Evolutionary conservation across 1,284 basidiomycete genomes (phyloP).

Genomic region (Irpex rosettiformis): DNA sequence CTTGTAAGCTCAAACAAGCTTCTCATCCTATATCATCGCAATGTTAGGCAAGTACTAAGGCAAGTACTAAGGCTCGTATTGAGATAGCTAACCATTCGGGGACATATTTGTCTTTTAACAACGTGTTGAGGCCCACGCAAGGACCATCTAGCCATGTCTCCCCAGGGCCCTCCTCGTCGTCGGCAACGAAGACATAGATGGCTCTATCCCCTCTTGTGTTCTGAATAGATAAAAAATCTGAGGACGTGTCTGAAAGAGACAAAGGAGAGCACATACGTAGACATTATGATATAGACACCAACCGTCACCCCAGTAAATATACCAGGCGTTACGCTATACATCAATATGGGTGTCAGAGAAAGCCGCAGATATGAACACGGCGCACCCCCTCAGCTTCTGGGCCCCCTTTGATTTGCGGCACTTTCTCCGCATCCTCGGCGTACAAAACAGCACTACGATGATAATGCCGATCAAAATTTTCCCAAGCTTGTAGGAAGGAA

Average conservation of each 20-base stretch:
- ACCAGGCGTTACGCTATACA: constrained; percentile 4
- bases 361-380: neutral
- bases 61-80: neutral
- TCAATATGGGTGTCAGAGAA: neutral
- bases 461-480: constrained; percentile 2
- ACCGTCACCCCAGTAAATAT: constrained; percentile 9
- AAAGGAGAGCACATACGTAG: constrained; percentile 1
- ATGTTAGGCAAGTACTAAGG: too few species aligned
- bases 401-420: constrained; percentile 8
- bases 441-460: neutral
- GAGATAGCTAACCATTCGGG: constrained; percentile 1
- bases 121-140: neutral
- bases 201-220: constrained; percentile 13
- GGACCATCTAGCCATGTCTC: constrained; percentile 8
- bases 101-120: neutral
- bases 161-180: constrained; percentile 7
- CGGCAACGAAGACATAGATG: constrained; percentile 11
- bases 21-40: constrained; percentile 7
- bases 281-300: constrained; percentile 12
- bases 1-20: constrained; percentile 8
- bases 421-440: constrained; percentile 4
- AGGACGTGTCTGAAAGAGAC: neutral
- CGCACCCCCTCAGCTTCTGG: constrained; percentile 3
- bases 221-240: constrained; percentile 1
- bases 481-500: neutral